Conservation (phyloP, 129 eudicot genomes). For the Ambrosia trifida region DNA sequence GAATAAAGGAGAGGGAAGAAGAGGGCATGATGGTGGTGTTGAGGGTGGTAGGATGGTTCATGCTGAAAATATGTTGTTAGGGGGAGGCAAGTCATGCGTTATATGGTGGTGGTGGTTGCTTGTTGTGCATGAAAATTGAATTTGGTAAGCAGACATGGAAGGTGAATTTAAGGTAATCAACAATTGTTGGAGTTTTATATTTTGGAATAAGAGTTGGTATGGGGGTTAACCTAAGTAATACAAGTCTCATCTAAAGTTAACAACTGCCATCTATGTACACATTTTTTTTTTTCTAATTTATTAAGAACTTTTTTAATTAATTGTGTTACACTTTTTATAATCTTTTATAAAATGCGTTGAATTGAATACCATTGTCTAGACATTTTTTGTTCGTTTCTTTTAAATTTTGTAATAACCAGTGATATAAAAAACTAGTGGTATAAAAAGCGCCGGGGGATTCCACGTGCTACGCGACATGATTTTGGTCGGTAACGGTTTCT, state of each 20-base stretch:
- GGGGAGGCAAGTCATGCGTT: conserved; percentile 43
- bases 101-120: conserved; percentile 39
- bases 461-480: too few relatives aligned
- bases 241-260: conserved; percentile 32
- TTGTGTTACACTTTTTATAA: too few relatives aligned
- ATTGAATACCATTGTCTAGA: too few relatives aligned
- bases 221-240: conserved; percentile 42
- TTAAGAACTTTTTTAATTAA: not conserved
- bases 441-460: too few relatives aligned
- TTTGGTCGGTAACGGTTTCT: too few relatives aligned
- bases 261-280: conserved; percentile 18
- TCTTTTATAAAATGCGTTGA: too few relatives aligned
- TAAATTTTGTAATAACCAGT: too few relatives aligned
- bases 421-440: too few relatives aligned
- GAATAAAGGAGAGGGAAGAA: conserved; percentile 20
- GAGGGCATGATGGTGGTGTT: conserved; percentile 30
- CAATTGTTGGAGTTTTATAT: not conserved
- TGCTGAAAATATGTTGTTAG: conserved; percentile 30
- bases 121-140: conserved; percentile 55
- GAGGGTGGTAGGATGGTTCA: conserved; percentile 30
- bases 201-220: conserved; percentile 28
- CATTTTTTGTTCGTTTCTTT: too few relatives aligned
- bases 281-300: not conserved
- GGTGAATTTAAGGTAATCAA: conserved; percentile 39
- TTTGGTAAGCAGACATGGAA: conserved; percentile 73